Conservation (phyloP, 1,139 yeast genomes). For the Eremothecium cymbalariae region DNA sequence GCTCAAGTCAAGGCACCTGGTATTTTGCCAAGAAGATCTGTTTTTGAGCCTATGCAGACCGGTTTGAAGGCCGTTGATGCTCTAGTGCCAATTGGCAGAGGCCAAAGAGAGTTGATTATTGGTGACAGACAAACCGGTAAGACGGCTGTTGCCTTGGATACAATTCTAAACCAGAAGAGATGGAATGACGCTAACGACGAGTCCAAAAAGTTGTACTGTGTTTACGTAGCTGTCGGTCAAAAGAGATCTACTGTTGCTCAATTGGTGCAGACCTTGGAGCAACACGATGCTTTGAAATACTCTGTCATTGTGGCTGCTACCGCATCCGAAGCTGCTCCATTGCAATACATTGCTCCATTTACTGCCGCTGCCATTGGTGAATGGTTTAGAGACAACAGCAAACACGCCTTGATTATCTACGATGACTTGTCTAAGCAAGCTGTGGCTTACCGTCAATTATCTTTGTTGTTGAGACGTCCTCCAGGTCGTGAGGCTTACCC, state of each 20-base stretch:
- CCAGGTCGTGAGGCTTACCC: slow-evolving; percentile 98
- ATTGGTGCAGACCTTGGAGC: slow-evolving; percentile 97
- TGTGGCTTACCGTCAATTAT: slow-evolving; percentile 99
- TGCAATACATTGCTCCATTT: slow-evolving; percentile 99
- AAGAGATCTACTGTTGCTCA: slow-evolving; percentile 99
- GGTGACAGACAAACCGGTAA: slow-evolving; percentile 99
- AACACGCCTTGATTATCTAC: slow-evolving; percentile 92
- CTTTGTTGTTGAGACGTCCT: slow-evolving; percentile 94
- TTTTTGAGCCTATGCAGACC: slow-evolving; percentile 98
- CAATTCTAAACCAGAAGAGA: slow-evolving; percentile 98
- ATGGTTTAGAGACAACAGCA: slow-evolving; percentile 99
- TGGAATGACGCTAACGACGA: slow-evolving; percentile 95
- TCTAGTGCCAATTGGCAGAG: slow-evolving; percentile 99
- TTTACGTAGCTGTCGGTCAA: slow-evolving; percentile 99
- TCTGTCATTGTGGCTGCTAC: slow-evolving; percentile 98
- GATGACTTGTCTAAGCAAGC: slow-evolving; percentile 99
- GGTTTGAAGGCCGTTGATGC: slow-evolving; percentile 99
- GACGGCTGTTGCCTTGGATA: slow-evolving; percentile 97
- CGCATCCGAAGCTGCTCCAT: slow-evolving; percentile 99
- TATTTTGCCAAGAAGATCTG: slow-evolving; percentile 98
- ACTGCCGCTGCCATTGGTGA: slow-evolving; percentile 99
- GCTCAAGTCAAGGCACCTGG: slow-evolving; percentile 99
- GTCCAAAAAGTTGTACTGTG: slow-evolving; percentile 98
- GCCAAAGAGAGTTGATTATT: slow-evolving; percentile 99
- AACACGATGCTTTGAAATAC: slow-evolving; percentile 96